Evolutionary conservation across 2,329 filamentous ascomycete species (phyloP).

Genomic region (Polychaeton citri): DNA sequence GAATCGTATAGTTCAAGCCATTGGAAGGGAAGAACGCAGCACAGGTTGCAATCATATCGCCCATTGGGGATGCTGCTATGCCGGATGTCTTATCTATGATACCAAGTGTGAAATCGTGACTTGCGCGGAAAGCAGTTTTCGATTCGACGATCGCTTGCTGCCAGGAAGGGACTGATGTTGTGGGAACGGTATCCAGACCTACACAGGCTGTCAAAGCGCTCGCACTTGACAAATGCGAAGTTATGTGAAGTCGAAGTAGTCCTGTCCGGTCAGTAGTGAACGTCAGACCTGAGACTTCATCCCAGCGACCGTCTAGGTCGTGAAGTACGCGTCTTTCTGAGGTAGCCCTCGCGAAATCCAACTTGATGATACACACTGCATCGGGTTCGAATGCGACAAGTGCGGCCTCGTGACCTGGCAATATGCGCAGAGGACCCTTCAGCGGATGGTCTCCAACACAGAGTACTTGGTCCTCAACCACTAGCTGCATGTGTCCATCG

Average conservation of each 20-base stretch:
- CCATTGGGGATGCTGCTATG: conserved; percentile 32
- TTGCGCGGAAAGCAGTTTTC: conserved; percentile 32
- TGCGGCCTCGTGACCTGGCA: conserved; percentile 5
- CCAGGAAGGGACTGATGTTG: conserved; percentile 21
- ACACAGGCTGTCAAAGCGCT: conserved; percentile 19
- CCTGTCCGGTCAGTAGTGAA: conserved; percentile 9
- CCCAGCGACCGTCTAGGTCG: conserved; percentile 29
- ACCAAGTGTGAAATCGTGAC: conserved; percentile 36
- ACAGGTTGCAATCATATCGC: conserved; percentile 35
- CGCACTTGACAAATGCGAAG: conserved; percentile 23
- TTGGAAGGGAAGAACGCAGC: conserved; percentile 43
- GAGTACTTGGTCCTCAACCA: neutral
- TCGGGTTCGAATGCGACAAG: conserved; percentile 21
- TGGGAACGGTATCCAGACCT: neutral
- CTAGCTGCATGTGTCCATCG: neutral
- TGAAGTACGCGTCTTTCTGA: conserved; percentile 15
- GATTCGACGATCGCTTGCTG: conserved; percentile 25
- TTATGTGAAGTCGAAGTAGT: conserved; percentile 20
- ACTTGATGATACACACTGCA: conserved; percentile 9
- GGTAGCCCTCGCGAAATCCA: conserved; percentile 14
- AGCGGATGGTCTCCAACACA: neutral
- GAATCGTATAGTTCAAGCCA: conserved; percentile 42
- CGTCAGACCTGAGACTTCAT: conserved; percentile 25
- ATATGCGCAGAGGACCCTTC: conserved; percentile 11
- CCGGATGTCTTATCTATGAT: conserved; percentile 42